Evolutionary conservation across 2,329 filamentous ascomycete species (phyloP).

Genomic region (Alternaria viburni): DNA sequence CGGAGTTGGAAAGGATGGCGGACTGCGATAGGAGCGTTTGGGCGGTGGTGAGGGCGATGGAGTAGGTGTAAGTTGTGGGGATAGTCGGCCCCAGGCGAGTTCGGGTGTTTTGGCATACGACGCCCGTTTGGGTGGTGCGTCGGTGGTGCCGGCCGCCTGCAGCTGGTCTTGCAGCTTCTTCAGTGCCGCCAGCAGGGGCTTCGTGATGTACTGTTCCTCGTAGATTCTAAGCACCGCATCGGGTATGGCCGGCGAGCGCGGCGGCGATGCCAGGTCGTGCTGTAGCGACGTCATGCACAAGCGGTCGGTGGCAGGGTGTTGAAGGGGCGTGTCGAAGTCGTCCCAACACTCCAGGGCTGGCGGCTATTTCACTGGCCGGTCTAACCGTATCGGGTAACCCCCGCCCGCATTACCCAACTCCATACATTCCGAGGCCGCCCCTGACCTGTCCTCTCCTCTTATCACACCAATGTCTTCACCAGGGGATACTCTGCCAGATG

Average conservation of each 20-base stretch:
- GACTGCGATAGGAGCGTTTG: neutral
- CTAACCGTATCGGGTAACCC: neutral
- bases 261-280: neutral
- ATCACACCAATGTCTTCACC: neutral
- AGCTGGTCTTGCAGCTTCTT: conserved; percentile 3
- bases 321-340: neutral
- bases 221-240: conserved; percentile 3
- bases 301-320: neutral
- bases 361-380: neutral
- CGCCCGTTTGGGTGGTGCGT: conserved; percentile 1
- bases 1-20: neutral
- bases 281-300: neutral
- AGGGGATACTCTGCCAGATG: neutral
- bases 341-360: neutral
- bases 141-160: neutral
- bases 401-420: neutral
- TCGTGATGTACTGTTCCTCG: conserved; percentile 1
- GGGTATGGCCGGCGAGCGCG: neutral
- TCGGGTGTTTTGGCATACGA: conserved; percentile 1
- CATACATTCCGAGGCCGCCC: neutral
- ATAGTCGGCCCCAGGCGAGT: conserved; percentile 9
- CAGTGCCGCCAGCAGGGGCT: conserved; percentile 2
- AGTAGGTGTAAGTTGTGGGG: conserved; percentile 8
- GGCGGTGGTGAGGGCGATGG: neutral
- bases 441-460: neutral